Conservation (phyloP, 2,329 filamentous ascomycete species). For the Monilinia laxa region DNA sequence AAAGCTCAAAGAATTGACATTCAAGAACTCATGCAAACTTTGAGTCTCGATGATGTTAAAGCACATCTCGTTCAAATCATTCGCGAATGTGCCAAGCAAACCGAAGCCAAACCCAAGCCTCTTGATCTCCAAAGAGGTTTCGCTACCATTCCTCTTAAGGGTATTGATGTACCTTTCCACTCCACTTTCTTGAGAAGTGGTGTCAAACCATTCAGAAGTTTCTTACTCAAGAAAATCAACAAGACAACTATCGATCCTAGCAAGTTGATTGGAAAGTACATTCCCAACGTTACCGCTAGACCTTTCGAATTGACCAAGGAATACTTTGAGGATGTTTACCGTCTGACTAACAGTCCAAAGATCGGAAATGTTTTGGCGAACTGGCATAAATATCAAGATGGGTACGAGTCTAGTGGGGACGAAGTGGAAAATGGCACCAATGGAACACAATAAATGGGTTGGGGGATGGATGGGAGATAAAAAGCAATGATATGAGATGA, state of each 20-base stretch:
- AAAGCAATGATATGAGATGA: neutral
- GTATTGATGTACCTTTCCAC: slow-evolving; percentile 99
- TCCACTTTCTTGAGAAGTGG: slow-evolving; percentile 96
- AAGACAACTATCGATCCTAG: slow-evolving; percentile 97
- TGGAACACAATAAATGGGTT: slow-evolving; percentile 7
- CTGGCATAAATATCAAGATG: slow-evolving; percentile 42
- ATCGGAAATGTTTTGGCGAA: slow-evolving; percentile 41
- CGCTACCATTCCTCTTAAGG: slow-evolving; percentile 92
- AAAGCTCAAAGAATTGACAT: slow-evolving; percentile 98
- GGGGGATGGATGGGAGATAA: neutral
- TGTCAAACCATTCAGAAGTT: slow-evolving; percentile 97
- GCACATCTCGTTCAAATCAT: slow-evolving; percentile 89
- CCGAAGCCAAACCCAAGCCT: slow-evolving; percentile 82
- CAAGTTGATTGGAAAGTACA: slow-evolving; percentile 97
- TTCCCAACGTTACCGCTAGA: slow-evolving; percentile 95
- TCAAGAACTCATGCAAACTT: slow-evolving; percentile 81
- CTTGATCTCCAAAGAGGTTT: slow-evolving; percentile 91
- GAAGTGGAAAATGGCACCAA: slow-evolving; percentile 12
- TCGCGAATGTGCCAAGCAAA: slow-evolving; percentile 80
- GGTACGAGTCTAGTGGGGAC: slow-evolving; percentile 10
- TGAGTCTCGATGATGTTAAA: slow-evolving; percentile 89
- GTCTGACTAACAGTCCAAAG: slow-evolving; percentile 68
- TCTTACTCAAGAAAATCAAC: slow-evolving; percentile 99
- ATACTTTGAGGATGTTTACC: slow-evolving; percentile 99
- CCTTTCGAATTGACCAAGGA: slow-evolving; percentile 96